phyloP scores from a whole-genome alignment of 352 stramenopile species.

The Phytopythium boreale region DNA sequence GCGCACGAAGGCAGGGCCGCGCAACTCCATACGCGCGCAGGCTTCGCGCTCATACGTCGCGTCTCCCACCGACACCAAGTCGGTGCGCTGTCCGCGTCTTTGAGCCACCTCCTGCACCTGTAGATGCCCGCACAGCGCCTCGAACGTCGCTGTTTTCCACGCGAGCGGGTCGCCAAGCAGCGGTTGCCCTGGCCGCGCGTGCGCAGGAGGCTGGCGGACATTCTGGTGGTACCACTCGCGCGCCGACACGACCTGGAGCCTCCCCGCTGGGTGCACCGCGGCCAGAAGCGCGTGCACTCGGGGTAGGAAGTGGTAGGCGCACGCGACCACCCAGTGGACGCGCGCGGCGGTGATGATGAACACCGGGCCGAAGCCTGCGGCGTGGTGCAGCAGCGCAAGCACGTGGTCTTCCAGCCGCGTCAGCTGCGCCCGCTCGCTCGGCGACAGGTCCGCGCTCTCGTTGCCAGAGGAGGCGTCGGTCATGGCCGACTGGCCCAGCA shows the following conservation, averaged over 20 bases:
- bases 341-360: slow-evolving; percentile 68
- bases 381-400: slow-evolving; percentile 35
- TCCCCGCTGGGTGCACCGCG: slow-evolving; percentile 19
- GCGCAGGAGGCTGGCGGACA: too few species aligned
- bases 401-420: slow-evolving; percentile 37
- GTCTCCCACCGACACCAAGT: slow-evolving; percentile 60
- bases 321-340: slow-evolving; percentile 44
- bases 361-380: slow-evolving; percentile 39
- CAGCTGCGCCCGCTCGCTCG: slow-evolving; percentile 21
- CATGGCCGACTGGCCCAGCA: too few species aligned
- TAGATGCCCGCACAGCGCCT: slow-evolving; percentile 45
- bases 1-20: slow-evolving; percentile 26
- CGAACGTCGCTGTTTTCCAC: slow-evolving; percentile 57
- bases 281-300: slow-evolving; percentile 37
- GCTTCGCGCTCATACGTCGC: slow-evolving; percentile 53
- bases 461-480: too few species aligned
- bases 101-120: slow-evolving; percentile 38
- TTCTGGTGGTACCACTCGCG: slow-evolving; percentile 55
- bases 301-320: slow-evolving; percentile 42
- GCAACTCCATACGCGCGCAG: slow-evolving; percentile 36
- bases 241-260: slow-evolving; percentile 53
- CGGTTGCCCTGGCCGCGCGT: too few species aligned
- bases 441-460: slow-evolving; percentile 4
- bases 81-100: slow-evolving; percentile 18
- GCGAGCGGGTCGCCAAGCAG: slow-evolving; percentile 30